Evolutionary conservation across 495 filamentous ascomycete species (phyloP), one percentile per base, ranked within the genome.

Genomic region (Acidiella bohemica): DNA sequence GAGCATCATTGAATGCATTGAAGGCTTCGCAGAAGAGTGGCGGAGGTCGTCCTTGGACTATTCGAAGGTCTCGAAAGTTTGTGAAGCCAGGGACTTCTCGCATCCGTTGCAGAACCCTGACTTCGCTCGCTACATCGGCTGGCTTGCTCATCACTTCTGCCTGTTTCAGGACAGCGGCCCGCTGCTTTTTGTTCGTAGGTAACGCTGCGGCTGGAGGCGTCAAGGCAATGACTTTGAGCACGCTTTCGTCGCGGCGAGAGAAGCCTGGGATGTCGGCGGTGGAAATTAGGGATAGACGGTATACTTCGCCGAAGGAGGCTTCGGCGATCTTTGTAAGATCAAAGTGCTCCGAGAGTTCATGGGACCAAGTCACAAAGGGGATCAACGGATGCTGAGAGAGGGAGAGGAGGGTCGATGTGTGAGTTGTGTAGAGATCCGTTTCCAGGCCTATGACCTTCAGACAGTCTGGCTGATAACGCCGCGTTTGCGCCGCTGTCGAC

Each of bases 81-180:
- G 84, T 82, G 58, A 92, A 94, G n/a, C 86, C 86, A 1, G 84
- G 83, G 30, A 88, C 75, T 13, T 74, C 71, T 32, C 80, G 75
- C 17, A 94, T 70, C 40, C 71, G 76, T 41, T 84, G 76, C 14
- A 87, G 75, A 40, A 90, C 78, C 39, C 67, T 68, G 16, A 88
- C 65, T 55, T 94, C 86, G 0, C 72, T 62, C 8, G 66, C 65
- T 23, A 82, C 72, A 38, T 72, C 66, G 0, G 65, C 59, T 12
- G 76, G 63, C 5, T 53, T 58, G 5, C 67, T 72, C 50, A 59
- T 60, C 43, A 34, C 40, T 35, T 46, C 41, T 11, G 41, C 34
- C 40, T 51, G 43, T 45, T 41, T 46, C 39, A 36, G 54, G 7
- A 46, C 58, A 8, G 47, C 42, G 32, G 65, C 47, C 38, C 60